Percentiles rank a stretch among this genome's conserved stretches.
Evolutionary conservation across 1,284 basidiomycete species (phyloP).

Genomic region (Microbotryum scabiosae): DNA sequence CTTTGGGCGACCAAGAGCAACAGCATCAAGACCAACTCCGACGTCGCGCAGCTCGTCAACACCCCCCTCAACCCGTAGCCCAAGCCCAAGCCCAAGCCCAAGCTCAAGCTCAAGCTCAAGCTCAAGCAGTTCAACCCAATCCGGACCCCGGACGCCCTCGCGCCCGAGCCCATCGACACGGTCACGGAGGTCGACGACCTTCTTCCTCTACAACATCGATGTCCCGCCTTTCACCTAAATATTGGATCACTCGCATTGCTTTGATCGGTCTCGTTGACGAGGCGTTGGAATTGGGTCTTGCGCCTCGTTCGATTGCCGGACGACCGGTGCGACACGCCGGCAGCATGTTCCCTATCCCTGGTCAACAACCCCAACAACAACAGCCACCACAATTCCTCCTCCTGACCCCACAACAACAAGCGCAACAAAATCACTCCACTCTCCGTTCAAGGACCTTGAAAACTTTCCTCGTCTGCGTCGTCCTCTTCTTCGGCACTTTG

Average conservation of each 20-base stretch:
- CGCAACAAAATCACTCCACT: slow-evolving; percentile 12
- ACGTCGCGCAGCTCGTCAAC: neutral
- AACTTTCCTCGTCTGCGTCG: slow-evolving; percentile 9
- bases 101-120: neutral
- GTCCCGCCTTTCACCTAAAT: slow-evolving; percentile 33
- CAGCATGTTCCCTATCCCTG: neutral
- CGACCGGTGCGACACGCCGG: slow-evolving; percentile 11
- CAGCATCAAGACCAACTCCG: too few relatives aligned
- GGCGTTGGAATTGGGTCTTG: slow-evolving; percentile 34
- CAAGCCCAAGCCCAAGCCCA: neutral
- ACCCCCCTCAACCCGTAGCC: neutral
- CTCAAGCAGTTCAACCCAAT: neutral
- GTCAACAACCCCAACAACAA: neutral
- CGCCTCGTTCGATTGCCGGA: slow-evolving; percentile 28
- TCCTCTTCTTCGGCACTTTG: slow-evolving; percentile 36
- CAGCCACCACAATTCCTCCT: neutral
- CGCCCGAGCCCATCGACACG: slow-evolving; percentile 13
- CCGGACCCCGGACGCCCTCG: slow-evolving; percentile 5
- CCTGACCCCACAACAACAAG: slow-evolving; percentile 7
- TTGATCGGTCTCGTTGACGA: slow-evolving; percentile 34
- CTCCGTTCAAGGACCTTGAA: slow-evolving; percentile 2
- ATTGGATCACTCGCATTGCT: slow-evolving; percentile 36
- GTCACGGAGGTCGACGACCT: slow-evolving; percentile 9
- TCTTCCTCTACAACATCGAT: slow-evolving; percentile 4
- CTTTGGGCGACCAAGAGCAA: too few relatives aligned